These are phyloP conservation scores for Globisporangium canariense DNA, from an alignment of 352 stramenopile genomes.

Conservation along the genomic window DNA sequence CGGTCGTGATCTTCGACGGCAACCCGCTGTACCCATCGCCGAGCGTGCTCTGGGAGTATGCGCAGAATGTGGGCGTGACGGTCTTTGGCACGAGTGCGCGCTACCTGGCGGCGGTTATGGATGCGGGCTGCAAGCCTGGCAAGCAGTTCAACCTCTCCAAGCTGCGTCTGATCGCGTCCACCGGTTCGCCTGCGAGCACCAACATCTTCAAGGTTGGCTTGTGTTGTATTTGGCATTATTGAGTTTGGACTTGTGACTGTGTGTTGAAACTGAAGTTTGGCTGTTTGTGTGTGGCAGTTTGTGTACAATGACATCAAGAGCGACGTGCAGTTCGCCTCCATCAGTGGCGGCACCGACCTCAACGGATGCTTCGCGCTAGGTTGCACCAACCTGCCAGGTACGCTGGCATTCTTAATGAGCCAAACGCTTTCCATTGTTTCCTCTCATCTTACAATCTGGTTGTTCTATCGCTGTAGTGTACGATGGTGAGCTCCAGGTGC, in stretches of 20 bases:
- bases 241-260: neutral
- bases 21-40: conserved; percentile 66
- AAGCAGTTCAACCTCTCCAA: conserved; percentile 67
- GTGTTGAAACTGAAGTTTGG: neutral
- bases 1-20: conserved; percentile 76
- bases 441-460: no score
- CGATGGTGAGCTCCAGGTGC: conserved; percentile 77
- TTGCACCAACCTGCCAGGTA: conserved; percentile 56
- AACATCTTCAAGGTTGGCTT: conserved; percentile 64
- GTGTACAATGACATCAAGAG: conserved; percentile 73
- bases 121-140: conserved; percentile 54
- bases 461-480: conserved; percentile 29
- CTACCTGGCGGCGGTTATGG: conserved; percentile 73
- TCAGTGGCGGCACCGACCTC: conserved; percentile 82
- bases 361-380: conserved; percentile 79
- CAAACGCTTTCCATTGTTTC: no score
- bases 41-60: conserved; percentile 55
- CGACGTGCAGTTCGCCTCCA: conserved; percentile 77
- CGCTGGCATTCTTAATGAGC: no score
- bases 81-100: conserved; percentile 76
- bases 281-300: conserved; percentile 28
- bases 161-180: conserved; percentile 64
- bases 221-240: neutral
- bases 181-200: conserved; percentile 66
- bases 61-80: conserved; percentile 51